Percentiles rank a stretch among this genome's conserved stretches.
phyloP scores from a whole-genome alignment of 2,329 filamentous ascomycete species.

The Pseudonectria buxi region DNA sequence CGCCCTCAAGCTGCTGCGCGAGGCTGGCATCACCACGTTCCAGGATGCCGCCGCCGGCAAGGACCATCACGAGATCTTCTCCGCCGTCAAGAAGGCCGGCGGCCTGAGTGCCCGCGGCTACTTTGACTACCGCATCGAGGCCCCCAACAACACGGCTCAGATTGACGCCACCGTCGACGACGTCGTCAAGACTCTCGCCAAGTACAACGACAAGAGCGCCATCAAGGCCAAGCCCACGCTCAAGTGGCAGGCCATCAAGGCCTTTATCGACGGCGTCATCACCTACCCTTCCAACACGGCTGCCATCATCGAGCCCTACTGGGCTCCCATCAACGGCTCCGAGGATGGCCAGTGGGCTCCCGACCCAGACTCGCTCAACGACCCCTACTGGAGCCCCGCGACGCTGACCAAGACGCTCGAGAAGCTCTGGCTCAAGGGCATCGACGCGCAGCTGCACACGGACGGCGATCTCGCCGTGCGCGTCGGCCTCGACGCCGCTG shows the following conservation, averaged over 20 bases:
- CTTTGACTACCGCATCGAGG: constrained; percentile 21
- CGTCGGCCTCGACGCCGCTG: constrained; percentile 16
- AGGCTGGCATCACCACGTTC: constrained; percentile 22
- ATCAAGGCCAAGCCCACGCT: constrained; percentile 14
- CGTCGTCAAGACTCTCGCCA: constrained; percentile 4
- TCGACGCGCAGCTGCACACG: constrained; percentile 19
- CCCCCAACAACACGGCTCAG: constrained; percentile 9
- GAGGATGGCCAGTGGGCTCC: constrained; percentile 12
- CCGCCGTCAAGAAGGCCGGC: constrained; percentile 14
- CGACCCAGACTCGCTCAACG: constrained; percentile 17
- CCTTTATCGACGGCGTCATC: constrained; percentile 22
- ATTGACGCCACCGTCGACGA: constrained; percentile 10
- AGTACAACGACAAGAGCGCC: constrained; percentile 8
- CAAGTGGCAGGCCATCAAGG: constrained; percentile 24
- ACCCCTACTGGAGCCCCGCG: constrained; percentile 19
- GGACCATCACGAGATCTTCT: constrained; percentile 10
- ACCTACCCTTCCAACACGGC: constrained; percentile 22
- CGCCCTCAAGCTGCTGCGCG: constrained; percentile 20
- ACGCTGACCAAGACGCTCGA: constrained; percentile 18
- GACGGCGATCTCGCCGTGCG: constrained; percentile 21
- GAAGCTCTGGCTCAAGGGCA: constrained; percentile 11
- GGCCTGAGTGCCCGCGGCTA: constrained; percentile 17
- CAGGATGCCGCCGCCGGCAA: constrained; percentile 17
- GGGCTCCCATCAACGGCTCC: constrained; percentile 13
- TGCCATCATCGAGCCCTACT: constrained; percentile 21